These are phyloP conservation scores for Plectosphaerella plurivora DNA, from an alignment of 2,329 filamentous ascomycete species.

Conservation along the genomic window DNA sequence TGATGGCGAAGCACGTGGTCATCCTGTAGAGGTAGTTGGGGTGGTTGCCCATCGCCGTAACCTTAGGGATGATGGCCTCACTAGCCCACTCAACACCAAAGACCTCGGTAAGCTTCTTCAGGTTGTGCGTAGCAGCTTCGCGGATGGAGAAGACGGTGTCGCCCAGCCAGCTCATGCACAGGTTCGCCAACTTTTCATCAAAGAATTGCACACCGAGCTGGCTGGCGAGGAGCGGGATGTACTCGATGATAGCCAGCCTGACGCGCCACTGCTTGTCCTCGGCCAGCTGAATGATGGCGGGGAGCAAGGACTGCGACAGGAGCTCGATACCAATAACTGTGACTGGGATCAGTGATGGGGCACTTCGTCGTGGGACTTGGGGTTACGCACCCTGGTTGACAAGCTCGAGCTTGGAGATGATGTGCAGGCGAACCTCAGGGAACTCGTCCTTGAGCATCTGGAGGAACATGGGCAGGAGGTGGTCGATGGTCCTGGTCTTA, in stretches of 20 bases:
- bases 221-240: constrained; percentile 92
- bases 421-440: constrained; percentile 94
- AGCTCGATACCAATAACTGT: constrained; percentile 95
- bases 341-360: background rate
- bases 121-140: constrained; percentile 93
- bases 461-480: constrained; percentile 96
- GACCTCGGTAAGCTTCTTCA: constrained; percentile 97
- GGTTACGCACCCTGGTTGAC: constrained; percentile 78
- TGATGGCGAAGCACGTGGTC: constrained; percentile 99
- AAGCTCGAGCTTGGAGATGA: constrained; percentile 98
- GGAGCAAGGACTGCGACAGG: constrained; percentile 91
- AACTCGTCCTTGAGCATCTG: constrained; percentile 99
- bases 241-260: constrained; percentile 96
- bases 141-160: constrained; percentile 98
- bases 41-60: constrained; percentile 96
- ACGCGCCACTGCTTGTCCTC: constrained; percentile 99
- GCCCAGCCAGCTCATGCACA: constrained; percentile 98
- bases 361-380: background rate
- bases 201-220: constrained; percentile 98
- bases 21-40: constrained; percentile 99
- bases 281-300: constrained; percentile 93
- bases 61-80: constrained; percentile 95
- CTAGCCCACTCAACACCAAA: constrained; percentile 98
- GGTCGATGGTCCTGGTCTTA: constrained; percentile 74
- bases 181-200: constrained; percentile 88